Percentiles rank a stretch among this genome's conserved stretches.
These are phyloP conservation scores for Tirmania nivea DNA, from an alignment of 495 filamentous ascomycete genomes.

Conservation along the genomic window DNA sequence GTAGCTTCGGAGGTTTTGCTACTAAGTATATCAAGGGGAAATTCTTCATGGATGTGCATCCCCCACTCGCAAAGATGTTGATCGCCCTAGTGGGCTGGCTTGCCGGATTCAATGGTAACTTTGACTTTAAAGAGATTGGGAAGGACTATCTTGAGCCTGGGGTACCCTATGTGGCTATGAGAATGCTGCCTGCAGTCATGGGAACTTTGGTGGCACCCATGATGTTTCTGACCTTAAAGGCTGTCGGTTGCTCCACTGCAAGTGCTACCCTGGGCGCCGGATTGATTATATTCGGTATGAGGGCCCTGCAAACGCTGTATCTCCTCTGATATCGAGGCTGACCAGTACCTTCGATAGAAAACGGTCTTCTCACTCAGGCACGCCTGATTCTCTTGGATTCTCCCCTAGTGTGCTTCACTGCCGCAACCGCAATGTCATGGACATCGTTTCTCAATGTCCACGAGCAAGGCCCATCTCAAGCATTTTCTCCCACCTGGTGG, in stretches of 20 bases:
- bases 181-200: conserved; percentile 69
- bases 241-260: conserved; percentile 64
- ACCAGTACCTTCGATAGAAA: conserved; percentile 34
- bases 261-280: conserved; percentile 64
- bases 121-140: conserved; percentile 99
- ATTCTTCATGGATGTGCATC: conserved; percentile 99
- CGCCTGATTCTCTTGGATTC: conserved; percentile 91
- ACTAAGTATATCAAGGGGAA: conserved; percentile 95
- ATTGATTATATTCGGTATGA: conserved; percentile 71
- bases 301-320: neutral
- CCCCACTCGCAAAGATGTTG: conserved; percentile 87
- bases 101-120: conserved; percentile 82
- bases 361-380: conserved; percentile 82
- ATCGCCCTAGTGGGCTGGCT: conserved; percentile 89
- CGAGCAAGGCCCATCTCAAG: conserved; percentile 67
- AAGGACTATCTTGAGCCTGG: conserved; percentile 91
- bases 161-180: conserved; percentile 96
- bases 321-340: conserved; percentile 1
- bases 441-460: conserved; percentile 91
- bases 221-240: conserved; percentile 89
- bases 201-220: conserved; percentile 71
- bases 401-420: conserved; percentile 80
- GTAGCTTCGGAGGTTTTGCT: conserved; percentile 89
- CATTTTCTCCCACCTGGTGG: conserved; percentile 85
- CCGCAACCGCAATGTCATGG: conserved; percentile 76